phyloP scores from a whole-genome alignment of 2,329 filamentous ascomycete species.

The Penicillium oxalicum region DNA sequence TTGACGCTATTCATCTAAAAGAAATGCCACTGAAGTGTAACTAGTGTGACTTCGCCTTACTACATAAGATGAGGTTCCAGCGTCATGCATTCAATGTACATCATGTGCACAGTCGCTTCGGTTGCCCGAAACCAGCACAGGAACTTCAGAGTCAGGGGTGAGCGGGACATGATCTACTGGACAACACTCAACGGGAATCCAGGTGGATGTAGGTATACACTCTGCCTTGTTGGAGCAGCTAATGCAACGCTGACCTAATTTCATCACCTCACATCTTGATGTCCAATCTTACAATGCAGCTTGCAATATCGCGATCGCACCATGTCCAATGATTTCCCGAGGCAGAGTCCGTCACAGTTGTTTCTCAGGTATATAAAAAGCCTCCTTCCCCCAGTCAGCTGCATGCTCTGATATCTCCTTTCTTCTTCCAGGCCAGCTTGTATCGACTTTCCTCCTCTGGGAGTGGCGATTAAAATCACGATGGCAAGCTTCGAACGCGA shows the following conservation, averaged over 20 bases:
- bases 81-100: constrained; percentile 15
- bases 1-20: constrained; percentile 15
- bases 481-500: no score
- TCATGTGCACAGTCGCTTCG: constrained; percentile 13
- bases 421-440: neutral
- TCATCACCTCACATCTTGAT: no score
- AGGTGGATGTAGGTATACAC: no score
- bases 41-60: constrained; percentile 13
- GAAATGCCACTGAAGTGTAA: constrained; percentile 13
- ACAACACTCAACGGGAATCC: no score
- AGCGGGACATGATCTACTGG: neutral
- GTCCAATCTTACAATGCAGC: no score
- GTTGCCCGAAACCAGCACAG: constrained; percentile 8
- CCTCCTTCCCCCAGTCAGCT: constrained; percentile 6
- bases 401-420: constrained; percentile 6
- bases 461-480: no score
- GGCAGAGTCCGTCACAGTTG: no score
- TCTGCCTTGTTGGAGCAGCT: no score
- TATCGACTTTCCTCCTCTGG: neutral
- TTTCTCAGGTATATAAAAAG: constrained; percentile 5
- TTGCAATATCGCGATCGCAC: no score
- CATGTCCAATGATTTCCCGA: no score
- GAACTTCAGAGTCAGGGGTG: constrained; percentile 4
- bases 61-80: constrained; percentile 17
- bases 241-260: no score